Evolutionary conservation across 495 filamentous ascomycete genomes (phyloP).

Genomic region (Annulohypoxylon bovei): DNA sequence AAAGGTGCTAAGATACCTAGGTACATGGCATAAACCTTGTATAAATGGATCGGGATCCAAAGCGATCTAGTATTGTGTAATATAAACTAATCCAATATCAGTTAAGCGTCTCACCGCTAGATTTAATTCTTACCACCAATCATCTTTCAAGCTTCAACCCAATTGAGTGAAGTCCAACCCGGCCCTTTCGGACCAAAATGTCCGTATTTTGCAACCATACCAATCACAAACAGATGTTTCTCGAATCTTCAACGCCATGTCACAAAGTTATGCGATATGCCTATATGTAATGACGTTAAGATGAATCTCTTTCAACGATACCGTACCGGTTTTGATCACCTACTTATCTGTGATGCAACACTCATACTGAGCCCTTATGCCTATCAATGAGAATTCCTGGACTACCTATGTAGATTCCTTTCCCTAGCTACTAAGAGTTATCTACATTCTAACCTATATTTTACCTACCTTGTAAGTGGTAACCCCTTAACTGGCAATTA

Average conservation of each 20-base stretch:
- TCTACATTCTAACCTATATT: too few relatives aligned
- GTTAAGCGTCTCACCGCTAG: constrained; percentile 3
- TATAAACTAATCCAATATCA: not conserved
- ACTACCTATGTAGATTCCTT: too few relatives aligned
- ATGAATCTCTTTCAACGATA: not conserved
- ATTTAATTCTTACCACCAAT: constrained; percentile 14
- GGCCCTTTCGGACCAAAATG: constrained; percentile 15
- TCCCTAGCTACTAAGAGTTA: too few relatives aligned
- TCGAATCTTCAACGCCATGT: not conserved
- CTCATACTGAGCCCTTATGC: not conserved
- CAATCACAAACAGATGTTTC: not conserved
- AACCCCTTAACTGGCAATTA: too few relatives aligned
- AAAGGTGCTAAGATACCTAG: not conserved
- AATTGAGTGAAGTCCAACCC: constrained; percentile 10
- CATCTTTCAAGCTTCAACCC: not conserved
- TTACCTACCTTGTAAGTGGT: too few relatives aligned
- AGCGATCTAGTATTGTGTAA: not conserved
- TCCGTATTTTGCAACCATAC: not conserved
- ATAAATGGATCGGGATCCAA: not conserved
- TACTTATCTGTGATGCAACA: not conserved
- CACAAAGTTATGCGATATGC: not conserved
- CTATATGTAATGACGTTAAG: not conserved
- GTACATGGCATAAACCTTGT: not conserved
- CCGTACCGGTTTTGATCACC: not conserved
- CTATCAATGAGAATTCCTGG: too few relatives aligned